Evolutionary conservation across 345 rosid genomes (phyloP).

Genomic region (Syzygium jambos): DNA sequence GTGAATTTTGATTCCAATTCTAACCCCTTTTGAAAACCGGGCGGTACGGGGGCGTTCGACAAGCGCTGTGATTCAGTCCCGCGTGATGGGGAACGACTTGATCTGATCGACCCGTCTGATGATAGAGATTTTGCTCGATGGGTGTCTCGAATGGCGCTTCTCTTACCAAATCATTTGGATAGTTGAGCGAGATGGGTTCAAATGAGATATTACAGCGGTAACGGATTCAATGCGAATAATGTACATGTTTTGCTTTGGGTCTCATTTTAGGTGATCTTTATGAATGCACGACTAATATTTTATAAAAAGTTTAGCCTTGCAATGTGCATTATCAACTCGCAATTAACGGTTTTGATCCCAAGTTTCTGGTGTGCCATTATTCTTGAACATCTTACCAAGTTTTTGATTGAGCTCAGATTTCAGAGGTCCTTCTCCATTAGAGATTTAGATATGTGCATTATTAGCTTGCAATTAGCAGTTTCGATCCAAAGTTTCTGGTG

Average conservation of each 20-base stretch:
- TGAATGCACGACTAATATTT: background rate
- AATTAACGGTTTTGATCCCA: background rate
- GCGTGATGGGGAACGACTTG: background rate
- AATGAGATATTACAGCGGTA: rapidly evolving
- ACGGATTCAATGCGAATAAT: background rate
- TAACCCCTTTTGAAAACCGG: background rate
- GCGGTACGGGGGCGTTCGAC: no score
- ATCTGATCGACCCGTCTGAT: rapidly evolving
- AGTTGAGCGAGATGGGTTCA: rapidly evolving
- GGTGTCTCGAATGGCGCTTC: background rate
- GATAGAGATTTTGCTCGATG: background rate
- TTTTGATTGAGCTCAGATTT: background rate
- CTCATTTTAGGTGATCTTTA: background rate
- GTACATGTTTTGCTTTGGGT: rapidly evolving
- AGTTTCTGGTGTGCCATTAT: no score
- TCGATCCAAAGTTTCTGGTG: background rate
- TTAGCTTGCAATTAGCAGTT: background rate
- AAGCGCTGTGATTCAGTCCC: no score
- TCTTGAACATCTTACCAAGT: background rate
- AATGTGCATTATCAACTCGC: background rate
- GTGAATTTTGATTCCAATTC: background rate
- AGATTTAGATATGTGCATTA: background rate
- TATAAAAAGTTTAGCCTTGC: background rate
- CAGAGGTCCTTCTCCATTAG: background rate
- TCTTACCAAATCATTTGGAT: rapidly evolving